phyloP scores from a whole-genome alignment of 1,284 basidiomycete genomes.

The Moesziomyces globuligerus region DNA sequence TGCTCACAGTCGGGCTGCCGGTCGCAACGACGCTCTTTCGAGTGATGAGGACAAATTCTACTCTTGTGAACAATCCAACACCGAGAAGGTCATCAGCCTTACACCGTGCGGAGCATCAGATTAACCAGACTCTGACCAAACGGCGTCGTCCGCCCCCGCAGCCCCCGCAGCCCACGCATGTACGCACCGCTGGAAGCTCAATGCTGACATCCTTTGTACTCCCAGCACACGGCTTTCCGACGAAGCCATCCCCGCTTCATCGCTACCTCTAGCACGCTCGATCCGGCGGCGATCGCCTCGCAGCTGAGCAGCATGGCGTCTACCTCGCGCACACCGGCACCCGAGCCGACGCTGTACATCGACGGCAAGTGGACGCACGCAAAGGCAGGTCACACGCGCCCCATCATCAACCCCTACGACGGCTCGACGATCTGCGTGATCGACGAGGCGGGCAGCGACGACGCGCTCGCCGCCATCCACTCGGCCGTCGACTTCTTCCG shows the following conservation, averaged over 20 bases:
- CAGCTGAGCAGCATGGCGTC: constrained; percentile 50
- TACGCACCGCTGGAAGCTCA: too few relatives aligned
- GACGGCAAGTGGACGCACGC: constrained; percentile 62
- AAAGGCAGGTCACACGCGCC: constrained; percentile 51
- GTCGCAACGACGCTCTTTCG: too few relatives aligned
- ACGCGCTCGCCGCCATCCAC: constrained; percentile 57
- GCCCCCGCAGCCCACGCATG: too few relatives aligned
- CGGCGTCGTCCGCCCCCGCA: too few relatives aligned
- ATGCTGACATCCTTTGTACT: too few relatives aligned
- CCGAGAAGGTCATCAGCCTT: constrained; percentile 48
- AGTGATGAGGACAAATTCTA: constrained; percentile 53
- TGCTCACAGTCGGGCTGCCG: too few relatives aligned
- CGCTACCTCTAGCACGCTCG: neutral
- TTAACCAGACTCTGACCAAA: constrained; percentile 54
- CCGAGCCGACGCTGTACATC: constrained; percentile 64
- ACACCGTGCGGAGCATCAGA: constrained; percentile 45
- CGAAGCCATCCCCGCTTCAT: neutral
- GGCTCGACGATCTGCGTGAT: constrained; percentile 53
- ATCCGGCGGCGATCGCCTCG: constrained; percentile 42
- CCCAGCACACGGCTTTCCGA: too few relatives aligned
- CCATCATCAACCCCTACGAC: constrained; percentile 63
- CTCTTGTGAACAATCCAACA: constrained; percentile 60
- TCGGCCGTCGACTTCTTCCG: constrained; percentile 58
- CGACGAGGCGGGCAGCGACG: constrained; percentile 59
- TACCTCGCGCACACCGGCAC: constrained; percentile 35